Percentiles rank a stretch among this genome's conserved stretches.
These are phyloP conservation scores for Tagetes patula DNA, from an alignment of 129 eudicot genomes.

Conservation along the genomic window DNA sequence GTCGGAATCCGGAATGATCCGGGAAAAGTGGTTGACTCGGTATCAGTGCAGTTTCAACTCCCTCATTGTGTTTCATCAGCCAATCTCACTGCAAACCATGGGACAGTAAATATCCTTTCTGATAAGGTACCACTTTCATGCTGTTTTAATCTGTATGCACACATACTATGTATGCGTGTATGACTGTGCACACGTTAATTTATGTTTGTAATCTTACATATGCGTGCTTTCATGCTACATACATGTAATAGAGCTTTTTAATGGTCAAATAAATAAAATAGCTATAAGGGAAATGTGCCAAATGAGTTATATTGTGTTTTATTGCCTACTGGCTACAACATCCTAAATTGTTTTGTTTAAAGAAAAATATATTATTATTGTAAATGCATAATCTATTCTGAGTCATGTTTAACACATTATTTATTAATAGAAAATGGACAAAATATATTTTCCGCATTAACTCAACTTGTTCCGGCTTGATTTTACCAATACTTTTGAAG, in stretches of 20 bases:
- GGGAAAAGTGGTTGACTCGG: conserved; percentile 70
- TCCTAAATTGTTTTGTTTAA: too few species aligned
- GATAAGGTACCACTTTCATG: conserved; percentile 58
- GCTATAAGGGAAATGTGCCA: not conserved
- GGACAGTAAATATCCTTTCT: conserved; percentile 84
- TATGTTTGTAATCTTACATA: not conserved
- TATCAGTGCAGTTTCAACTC: conserved; percentile 67
- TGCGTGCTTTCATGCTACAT: not conserved
- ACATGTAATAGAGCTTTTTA: not conserved
- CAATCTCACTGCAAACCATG: conserved; percentile 81
- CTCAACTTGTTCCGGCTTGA: too few species aligned
- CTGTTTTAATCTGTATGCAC: not conserved
- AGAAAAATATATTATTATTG: not conserved
- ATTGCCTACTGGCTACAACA: not conserved
- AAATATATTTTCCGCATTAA: too few species aligned
- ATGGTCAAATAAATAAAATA: not conserved
- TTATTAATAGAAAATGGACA: too few species aligned
- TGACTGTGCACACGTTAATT: not conserved
- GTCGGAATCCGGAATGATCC: conserved; percentile 83
- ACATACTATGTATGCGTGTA: not conserved
- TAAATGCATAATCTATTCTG: too few species aligned
- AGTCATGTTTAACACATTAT: too few species aligned
- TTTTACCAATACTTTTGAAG: too few species aligned
- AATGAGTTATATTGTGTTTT: not conserved
- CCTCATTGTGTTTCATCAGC: conserved; percentile 75